Evolutionary conservation across 163 green algal genomes (phyloP).

Genomic region (Picocystis sp.): DNA sequence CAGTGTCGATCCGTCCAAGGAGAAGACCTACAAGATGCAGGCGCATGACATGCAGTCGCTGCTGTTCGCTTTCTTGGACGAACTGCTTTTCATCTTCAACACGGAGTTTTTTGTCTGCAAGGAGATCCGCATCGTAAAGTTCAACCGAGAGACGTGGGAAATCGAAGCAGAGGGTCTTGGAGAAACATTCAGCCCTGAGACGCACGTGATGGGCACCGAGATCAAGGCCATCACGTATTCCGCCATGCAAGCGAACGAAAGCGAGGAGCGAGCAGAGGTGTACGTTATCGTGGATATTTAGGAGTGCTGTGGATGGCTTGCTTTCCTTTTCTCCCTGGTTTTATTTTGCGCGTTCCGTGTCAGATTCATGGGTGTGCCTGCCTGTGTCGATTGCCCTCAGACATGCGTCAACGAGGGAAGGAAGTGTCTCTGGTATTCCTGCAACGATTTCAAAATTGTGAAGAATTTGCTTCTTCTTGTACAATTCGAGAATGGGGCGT

Average conservation of each 20-base stretch:
- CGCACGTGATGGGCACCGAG: slow-evolving; percentile 60
- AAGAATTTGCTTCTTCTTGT: slow-evolving; percentile 43
- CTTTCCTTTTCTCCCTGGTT: no score
- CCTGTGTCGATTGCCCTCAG: no score
- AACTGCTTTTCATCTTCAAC: slow-evolving; percentile 63
- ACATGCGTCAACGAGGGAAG: slow-evolving; percentile 38
- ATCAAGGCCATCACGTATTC: slow-evolving; percentile 86
- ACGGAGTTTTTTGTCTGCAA: slow-evolving; percentile 30
- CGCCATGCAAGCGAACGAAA: slow-evolving; percentile 64
- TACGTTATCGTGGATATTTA: slow-evolving; percentile 68
- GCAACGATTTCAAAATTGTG: slow-evolving; percentile 85
- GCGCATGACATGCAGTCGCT: slow-evolving; percentile 63
- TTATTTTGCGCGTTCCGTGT: no score
- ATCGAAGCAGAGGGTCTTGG: slow-evolving; percentile 24
- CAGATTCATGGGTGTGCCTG: no score
- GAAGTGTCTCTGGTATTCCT: slow-evolving; percentile 89
- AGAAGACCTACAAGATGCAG: slow-evolving; percentile 22
- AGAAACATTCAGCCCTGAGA: slow-evolving; percentile 40
- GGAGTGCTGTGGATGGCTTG: no score
- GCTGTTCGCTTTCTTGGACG: slow-evolving; percentile 68
- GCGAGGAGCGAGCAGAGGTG: slow-evolving; percentile 29
- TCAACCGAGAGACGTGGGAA: slow-evolving; percentile 22
- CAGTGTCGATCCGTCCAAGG: slow-evolving; percentile 9
- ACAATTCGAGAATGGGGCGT: slow-evolving; percentile 74
- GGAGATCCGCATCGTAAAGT: slow-evolving; percentile 18